Conservation (phyloP, 1,284 basidiomycete species). For the Ceratobasidium sp. region DNA sequence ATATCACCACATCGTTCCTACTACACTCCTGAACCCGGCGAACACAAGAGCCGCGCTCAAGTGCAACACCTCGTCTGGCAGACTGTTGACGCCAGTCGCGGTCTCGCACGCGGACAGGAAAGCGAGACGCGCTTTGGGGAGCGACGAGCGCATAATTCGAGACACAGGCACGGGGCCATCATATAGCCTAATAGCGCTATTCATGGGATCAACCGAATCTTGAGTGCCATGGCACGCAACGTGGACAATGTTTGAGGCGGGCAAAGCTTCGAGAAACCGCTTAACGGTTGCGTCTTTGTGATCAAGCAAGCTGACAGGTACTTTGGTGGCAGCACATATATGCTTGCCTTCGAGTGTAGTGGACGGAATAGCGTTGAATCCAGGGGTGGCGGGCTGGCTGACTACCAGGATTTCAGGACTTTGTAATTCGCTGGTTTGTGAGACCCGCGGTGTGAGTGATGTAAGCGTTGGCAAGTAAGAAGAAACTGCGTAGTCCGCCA, state of each 20-base stretch:
- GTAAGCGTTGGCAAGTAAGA: neutral
- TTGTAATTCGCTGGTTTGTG: too few species aligned
- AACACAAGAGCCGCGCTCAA: conserved; percentile 12
- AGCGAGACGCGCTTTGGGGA: conserved; percentile 11
- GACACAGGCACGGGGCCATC: neutral
- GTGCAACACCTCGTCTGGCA: conserved; percentile 27
- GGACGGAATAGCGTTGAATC: neutral
- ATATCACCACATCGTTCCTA: conserved; percentile 7
- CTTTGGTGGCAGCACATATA: too few species aligned
- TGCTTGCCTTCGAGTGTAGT: neutral
- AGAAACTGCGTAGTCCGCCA: neutral
- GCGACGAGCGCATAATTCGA: neutral
- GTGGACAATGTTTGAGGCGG: neutral
- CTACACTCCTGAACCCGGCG: neutral
- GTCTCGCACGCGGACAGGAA: conserved; percentile 15
- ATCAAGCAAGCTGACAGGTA: neutral
- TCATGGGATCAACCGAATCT: neutral
- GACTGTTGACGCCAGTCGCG: conserved; percentile 5
- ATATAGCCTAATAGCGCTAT: neutral
- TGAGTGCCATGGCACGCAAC: neutral
- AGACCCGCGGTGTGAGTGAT: neutral
- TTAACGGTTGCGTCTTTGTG: neutral
- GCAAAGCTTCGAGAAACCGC: neutral
- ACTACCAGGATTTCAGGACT: too few species aligned
- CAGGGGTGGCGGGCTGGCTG: too few species aligned